Evolutionary conservation across 306 rosid species (phyloP), one percentile per base, ranked within the genome.

Genomic region (Luffa acutangula): DNA sequence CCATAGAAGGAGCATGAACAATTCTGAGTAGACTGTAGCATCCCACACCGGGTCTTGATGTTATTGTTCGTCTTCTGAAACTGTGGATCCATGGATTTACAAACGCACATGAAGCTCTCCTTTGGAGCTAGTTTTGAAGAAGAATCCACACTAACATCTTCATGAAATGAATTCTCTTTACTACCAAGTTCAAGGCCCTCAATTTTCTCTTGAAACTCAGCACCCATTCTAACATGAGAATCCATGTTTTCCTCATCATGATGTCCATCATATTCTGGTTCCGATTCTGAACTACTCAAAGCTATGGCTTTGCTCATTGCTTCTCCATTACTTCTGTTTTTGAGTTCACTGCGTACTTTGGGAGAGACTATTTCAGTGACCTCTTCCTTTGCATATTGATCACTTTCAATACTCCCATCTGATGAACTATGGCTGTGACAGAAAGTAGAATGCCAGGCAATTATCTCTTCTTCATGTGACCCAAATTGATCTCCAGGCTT

Each of bases 261-360:
- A 63, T 71, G 7, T 63, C 53, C 75, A 63, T 54, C 49, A 56
- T 14, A 31, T 53, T 51, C 72, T 0, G 77, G 62, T 43, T 73
- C 80, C n/a, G 81, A 79, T 15, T 57, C 80, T n/a, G 84, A 86
- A 65, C 85, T 82, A 73, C 82, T 82, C 63, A 46, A 78, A 51
- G 71, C 76, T 80, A 72, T 46, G 49, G 62, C 59, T 84, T 84
- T 74, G 25, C 76, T 64, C 59, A 66, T 70, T 36, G 84, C 81
- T 75, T 81, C 82, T 53, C 76, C 78, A 69, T 70, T 78, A 20
- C 78, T 79, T 70, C 82, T 80, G 57, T 56, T 53, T 78, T 75
- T 64, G 45, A 78, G 56, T 73, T 56, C 82, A n/a, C 34, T 80
- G 78, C 54, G 63, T 70, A 77, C 79, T 54, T 69, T 43, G 69